A percentile compares a stretch with the other conserved stretches of the same genome.
phyloP scores from a whole-genome alignment of 2,329 filamentous ascomycete species.

The Neonectria coccinea region DNA sequence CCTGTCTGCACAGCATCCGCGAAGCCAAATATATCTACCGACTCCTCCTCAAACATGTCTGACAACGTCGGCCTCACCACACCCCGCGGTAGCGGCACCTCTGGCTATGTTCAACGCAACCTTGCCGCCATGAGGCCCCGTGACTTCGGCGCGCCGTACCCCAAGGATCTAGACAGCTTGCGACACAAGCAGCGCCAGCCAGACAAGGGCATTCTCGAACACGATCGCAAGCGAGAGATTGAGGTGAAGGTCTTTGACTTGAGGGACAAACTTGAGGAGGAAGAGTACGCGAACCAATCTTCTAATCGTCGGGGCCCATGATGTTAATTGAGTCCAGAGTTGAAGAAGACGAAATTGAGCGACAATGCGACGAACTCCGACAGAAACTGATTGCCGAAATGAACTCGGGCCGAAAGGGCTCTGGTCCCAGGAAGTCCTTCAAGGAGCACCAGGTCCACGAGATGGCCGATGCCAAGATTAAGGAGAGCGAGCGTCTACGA shows the following conservation, averaged over 20 bases:
- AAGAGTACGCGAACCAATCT: slow-evolving; percentile 67
- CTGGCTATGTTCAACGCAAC: slow-evolving; percentile 97
- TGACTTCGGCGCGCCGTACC: slow-evolving; percentile 83
- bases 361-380: slow-evolving; percentile 58
- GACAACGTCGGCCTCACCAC: slow-evolving; percentile 97
- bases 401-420: slow-evolving; percentile 48
- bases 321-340: slow-evolving; percentile 61
- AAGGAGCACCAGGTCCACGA: slow-evolving; percentile 97
- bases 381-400: slow-evolving; percentile 56
- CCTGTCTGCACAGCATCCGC: slow-evolving; percentile 10
- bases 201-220: slow-evolving; percentile 92
- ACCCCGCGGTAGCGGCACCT: slow-evolving; percentile 93
- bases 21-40: not conserved
- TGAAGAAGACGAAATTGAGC: slow-evolving; percentile 92
- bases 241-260: slow-evolving; percentile 95
- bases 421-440: slow-evolving; percentile 65
- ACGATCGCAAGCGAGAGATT: slow-evolving; percentile 89
- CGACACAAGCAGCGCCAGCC: slow-evolving; percentile 85
- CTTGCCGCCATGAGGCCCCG: slow-evolving; percentile 88
- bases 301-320: not conserved
- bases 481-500: slow-evolving; percentile 89
- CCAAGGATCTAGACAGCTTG: slow-evolving; percentile 74
- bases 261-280: slow-evolving; percentile 90
- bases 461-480: slow-evolving; percentile 93
- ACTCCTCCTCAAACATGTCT: slow-evolving; percentile 72